Conservation (phyloP, 1,139 yeast species). For the Pneumocystis murina region DNA sequence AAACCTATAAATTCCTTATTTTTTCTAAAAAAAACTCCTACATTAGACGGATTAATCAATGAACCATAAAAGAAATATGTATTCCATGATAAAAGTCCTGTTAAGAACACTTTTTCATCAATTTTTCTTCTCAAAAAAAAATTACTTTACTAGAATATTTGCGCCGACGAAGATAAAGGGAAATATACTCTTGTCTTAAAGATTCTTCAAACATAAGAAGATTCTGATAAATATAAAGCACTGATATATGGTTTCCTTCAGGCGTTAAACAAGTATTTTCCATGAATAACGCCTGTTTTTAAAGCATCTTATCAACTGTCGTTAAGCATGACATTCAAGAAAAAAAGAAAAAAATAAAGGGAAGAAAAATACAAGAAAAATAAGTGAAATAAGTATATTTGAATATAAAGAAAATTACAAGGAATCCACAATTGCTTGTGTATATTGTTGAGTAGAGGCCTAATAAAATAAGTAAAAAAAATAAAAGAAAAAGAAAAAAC, state of each 20-base stretch:
- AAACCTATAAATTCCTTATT: background rate
- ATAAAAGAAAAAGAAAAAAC: background rate
- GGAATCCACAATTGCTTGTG: background rate
- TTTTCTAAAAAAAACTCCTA: background rate
- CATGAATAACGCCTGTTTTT: background rate
- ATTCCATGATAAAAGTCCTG: constrained; percentile 6
- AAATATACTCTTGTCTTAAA: constrained; percentile 7
- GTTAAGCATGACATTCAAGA: background rate
- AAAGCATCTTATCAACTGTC: background rate
- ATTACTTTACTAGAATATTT: constrained; percentile 1
- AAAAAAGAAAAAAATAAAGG: background rate
- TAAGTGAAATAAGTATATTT: background rate
- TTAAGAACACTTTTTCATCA: constrained; percentile 5
- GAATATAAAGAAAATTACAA: background rate
- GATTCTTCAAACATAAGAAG: constrained; percentile 10
- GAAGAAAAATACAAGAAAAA: background rate
- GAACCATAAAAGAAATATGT: constrained; percentile 2
- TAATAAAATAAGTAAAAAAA: background rate
- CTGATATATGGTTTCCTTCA: background rate
- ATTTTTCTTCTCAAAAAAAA: background rate
- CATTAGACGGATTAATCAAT: constrained; percentile 1
- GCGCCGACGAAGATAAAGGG: constrained; percentile 4
- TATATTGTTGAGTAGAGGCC: background rate
- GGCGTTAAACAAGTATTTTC: background rate
- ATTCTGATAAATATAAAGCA: constrained; percentile 1